Evolutionary conservation across 805 yeast genomes (phyloP).

Genomic region (Candida xiaguanensis): DNA sequence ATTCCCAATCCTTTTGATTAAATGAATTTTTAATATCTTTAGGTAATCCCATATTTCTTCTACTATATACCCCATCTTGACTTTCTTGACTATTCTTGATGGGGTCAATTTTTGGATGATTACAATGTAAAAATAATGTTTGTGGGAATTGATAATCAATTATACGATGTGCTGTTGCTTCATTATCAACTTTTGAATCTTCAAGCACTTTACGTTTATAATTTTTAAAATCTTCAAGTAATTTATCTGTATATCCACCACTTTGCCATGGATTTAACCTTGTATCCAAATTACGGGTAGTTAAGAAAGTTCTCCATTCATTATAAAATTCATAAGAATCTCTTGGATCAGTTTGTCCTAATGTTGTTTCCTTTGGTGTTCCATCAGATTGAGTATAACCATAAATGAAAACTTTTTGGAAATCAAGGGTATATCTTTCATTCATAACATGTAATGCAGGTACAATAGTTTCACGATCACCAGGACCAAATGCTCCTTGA

Average conservation of each 20-base stretch:
- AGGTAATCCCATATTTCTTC: conserved; percentile 22
- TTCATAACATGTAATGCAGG: conserved; percentile 35
- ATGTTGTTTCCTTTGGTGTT: conserved; percentile 22
- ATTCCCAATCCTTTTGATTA: conserved; percentile 29
- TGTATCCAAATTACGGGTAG: conserved; percentile 19
- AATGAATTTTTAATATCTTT: conserved; percentile 15
- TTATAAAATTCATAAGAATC: conserved; percentile 15
- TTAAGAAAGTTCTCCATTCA: conserved; percentile 27
- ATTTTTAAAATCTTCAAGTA: conserved; percentile 18
- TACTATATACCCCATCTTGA: conserved; percentile 12
- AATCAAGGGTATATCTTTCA: conserved; percentile 29
- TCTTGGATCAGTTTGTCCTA: conserved; percentile 30
- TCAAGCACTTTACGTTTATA: conserved; percentile 8
- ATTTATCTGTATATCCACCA: conserved; percentile 20
- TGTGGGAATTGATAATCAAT: conserved; percentile 17
- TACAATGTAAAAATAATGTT: conserved; percentile 29
- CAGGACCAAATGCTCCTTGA: conserved; percentile 33
- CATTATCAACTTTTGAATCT: conserved; percentile 9
- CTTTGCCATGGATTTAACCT: conserved; percentile 29
- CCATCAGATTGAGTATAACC: conserved; percentile 13
- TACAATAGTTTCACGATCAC: conserved; percentile 36
- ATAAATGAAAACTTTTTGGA: conserved; percentile 14
- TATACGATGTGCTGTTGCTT: conserved; percentile 6
- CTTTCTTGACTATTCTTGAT: conserved; percentile 15
- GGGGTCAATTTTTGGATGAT: conserved; percentile 31